Evolutionary conservation across 1,284 basidiomycete genomes (phyloP).

Genomic region (Ceratobasidium sp.): DNA sequence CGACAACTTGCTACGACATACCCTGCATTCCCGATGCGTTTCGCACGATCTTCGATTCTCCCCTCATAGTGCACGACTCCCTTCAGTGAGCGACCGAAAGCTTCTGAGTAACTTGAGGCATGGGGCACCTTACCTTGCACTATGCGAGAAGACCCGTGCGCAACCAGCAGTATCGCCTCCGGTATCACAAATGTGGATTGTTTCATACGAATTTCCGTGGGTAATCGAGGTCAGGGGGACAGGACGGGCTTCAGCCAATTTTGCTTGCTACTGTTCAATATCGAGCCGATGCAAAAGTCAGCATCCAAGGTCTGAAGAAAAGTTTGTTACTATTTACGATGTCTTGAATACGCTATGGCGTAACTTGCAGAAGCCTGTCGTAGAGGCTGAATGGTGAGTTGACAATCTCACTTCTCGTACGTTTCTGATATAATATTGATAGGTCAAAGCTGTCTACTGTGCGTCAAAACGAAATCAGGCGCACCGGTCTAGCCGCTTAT

Average conservation of each 20-base stretch:
- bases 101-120: not conserved
- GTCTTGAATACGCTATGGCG: constrained; percentile 1
- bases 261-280: not conserved
- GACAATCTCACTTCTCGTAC: not conserved
- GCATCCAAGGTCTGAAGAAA: not conserved
- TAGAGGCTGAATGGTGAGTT: constrained; percentile 7
- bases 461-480: not conserved
- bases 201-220: constrained; percentile 19
- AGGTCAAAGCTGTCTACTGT: constrained; percentile 3
- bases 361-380: constrained; percentile 10
- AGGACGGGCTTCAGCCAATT: not conserved
- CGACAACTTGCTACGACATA: constrained; percentile 3
- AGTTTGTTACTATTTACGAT: constrained; percentile 1
- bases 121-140: not conserved
- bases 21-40: not conserved
- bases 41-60: constrained; percentile 14
- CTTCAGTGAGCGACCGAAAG: not conserved
- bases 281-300: constrained; percentile 5
- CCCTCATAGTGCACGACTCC: not conserved
- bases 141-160: constrained; percentile 4
- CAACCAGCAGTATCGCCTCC: constrained; percentile 14
- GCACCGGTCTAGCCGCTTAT: not conserved
- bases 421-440: not conserved
- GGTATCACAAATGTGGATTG: not conserved
- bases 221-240: not conserved